Base-by-base conservation (phyloP, 2,329 filamentous ascomycete genomes). In the Fusarium sp. region DNA sequence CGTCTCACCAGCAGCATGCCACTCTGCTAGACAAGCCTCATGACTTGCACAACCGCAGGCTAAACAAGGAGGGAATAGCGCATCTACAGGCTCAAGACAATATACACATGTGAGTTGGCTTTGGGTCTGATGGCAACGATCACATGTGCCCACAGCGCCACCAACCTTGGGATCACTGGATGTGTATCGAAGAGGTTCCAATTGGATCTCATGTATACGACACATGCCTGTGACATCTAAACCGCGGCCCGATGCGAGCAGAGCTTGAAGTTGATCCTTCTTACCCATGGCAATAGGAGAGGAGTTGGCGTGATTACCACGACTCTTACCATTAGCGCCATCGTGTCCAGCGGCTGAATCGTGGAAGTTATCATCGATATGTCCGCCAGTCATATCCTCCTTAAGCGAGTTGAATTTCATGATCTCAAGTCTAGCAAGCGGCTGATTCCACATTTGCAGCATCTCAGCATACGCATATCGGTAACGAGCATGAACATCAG, bases 391-490 rank as follows among this genome's bases (percentile, higher is more conserved):
- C 71, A 46, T 71, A 47, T 84, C 82, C 28, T 86, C 85, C 56
- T 85, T 85, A 38, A 91, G 79, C 6, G 87, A 84, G 65, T 91
- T 91, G 73, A 91, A 91, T 73, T 92, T 91, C 78, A 91, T 83
- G 30, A 92, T 85, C 74, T 92, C 89, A 2, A 91, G 83, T 18
- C 89, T 83, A 33, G 87, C 83, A 6, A 91, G 78, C 0, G 88
- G 88, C 57, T 89, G 84, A 3, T 83, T 82, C 89, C 89, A 91
- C 78, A 88, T 86, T 68, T 89, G 89, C 5, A 92, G 82, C 78
- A 91, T 84, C 76, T 91, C 88, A n/a, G 89, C 88, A 71, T 92
- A 92, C 1, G 85, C 83, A 62, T 87, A 86, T 36, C 89, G 86
- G 72, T 91, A 92, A 71, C 81, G 83, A n/a, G 84, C 82, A 67